phyloP scores from a whole-genome alignment of 1,139 yeast genomes.

The Suhomyces bolitotheri region DNA sequence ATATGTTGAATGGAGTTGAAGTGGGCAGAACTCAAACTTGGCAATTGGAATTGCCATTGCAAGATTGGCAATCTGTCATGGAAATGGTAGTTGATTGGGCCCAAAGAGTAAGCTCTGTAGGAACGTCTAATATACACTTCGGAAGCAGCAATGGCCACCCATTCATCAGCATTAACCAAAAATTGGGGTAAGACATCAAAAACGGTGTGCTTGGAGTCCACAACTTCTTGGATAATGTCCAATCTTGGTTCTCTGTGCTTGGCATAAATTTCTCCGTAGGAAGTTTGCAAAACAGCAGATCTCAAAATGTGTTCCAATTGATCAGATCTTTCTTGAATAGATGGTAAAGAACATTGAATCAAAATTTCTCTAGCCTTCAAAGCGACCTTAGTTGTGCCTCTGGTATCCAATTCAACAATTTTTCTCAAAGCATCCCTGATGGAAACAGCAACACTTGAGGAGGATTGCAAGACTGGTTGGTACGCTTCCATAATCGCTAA shows the following conservation, averaged over 20 bases:
- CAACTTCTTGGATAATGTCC: slow-evolving; percentile 81
- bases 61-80: slow-evolving; percentile 67
- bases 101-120: slow-evolving; percentile 91
- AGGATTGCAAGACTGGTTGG: slow-evolving; percentile 69
- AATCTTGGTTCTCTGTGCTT: slow-evolving; percentile 82
- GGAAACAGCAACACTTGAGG: slow-evolving; percentile 66
- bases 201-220: slow-evolving; percentile 93
- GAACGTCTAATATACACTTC: slow-evolving; percentile 97
- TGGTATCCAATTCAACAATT: slow-evolving; percentile 83
- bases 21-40: slow-evolving; percentile 67
- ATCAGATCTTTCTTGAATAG: slow-evolving; percentile 92
- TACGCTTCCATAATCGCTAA: slow-evolving; percentile 82
- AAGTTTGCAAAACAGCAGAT: slow-evolving; percentile 84
- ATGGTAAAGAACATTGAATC: slow-evolving; percentile 94
- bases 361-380: slow-evolving; percentile 93
- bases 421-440: slow-evolving; percentile 72
- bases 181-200: slow-evolving; percentile 95
- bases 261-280: slow-evolving; percentile 79
- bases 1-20: slow-evolving; percentile 61
- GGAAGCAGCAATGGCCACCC: slow-evolving; percentile 93
- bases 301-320: slow-evolving; percentile 94
- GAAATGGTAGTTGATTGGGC: slow-evolving; percentile 65
- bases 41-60: slow-evolving; percentile 90
- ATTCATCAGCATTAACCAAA: slow-evolving; percentile 77
- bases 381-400: slow-evolving; percentile 92